Evolutionary conservation across 768 basidiomycete genomes (phyloP).

Genomic region (Termitomyces sp.): DNA sequence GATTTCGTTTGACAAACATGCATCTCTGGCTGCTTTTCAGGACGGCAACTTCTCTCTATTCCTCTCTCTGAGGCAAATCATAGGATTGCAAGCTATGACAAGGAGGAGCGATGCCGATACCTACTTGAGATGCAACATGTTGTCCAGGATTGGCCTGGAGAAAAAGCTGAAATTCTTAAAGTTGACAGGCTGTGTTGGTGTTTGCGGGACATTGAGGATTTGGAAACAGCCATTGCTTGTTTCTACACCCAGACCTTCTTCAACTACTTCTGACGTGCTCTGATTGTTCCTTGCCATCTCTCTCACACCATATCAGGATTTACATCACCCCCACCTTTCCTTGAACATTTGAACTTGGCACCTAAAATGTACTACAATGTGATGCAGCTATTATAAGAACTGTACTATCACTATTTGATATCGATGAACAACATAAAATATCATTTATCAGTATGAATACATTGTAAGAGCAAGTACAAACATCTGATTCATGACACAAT

Average conservation of each 20-base stretch:
- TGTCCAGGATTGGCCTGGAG: conserved; percentile 4
- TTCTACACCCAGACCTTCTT: conserved; percentile 9
- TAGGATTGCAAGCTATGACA: conserved; percentile 1
- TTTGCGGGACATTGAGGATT: background rate
- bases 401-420: too few relatives aligned
- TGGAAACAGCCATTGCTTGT: background rate
- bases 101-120: background rate
- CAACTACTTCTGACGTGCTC: conserved; percentile 9
- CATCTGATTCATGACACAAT: too few relatives aligned
- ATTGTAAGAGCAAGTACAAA: too few relatives aligned
- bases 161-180: background rate
- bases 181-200: background rate
- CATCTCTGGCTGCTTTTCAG: conserved; percentile 2
- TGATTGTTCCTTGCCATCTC: too few relatives aligned
- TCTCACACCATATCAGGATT: too few relatives aligned
- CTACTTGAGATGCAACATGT: background rate
- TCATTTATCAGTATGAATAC: too few relatives aligned
- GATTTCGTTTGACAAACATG: conserved; percentile 3
- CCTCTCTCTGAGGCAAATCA: conserved; percentile 5
- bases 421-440: too few relatives aligned
- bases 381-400: too few relatives aligned
- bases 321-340: too few relatives aligned
- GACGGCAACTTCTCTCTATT: background rate
- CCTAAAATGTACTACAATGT: too few relatives aligned
- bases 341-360: too few relatives aligned